Evolutionary conservation across 805 yeast genomes (phyloP), one percentile per base, ranked within the genome.

Genomic region (Candida peoriensis): DNA sequence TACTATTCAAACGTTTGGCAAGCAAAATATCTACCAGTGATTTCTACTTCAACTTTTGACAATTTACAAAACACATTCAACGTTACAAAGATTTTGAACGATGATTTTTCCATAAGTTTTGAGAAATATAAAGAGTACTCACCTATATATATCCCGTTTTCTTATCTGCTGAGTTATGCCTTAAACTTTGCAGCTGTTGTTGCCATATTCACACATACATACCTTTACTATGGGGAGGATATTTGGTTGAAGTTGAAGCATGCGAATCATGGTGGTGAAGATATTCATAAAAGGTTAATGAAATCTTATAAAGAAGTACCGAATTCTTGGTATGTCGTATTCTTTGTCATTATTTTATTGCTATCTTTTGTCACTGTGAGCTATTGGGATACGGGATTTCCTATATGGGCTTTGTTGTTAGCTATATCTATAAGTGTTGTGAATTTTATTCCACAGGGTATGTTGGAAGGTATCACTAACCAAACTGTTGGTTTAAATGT

Each of bases 301-400:
- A 51, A 46, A 28, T 61, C 55, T 34, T 80, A 81, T 53, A 68
- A 68, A 23, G 86, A 81, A 42, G 85, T 78, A 15, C 93, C 93
- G 1, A 82, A 77, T 45, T 76, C 57, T 68, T 34, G 50, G 60
- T 34, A 64, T 66, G 67, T 34, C 4, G 35, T 42, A 5, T 28
- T 56, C 10, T 58, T 54, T 30, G 50, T 55, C 6, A 33, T 55
- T 15, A 47, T 45, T 33, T 26, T 55, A 5, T 59, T 50, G 3
- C 27, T 57, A n/a, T 55, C 60, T 1, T 57, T 56, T 28, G 56
- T 55, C 6, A 46, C 60, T 4, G 54, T 59, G 12, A 53, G 58
- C 34, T 47, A 48, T 8, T 63, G 62, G 50, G 61, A 68, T 24
- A 63, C 74, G 1, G 76, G 72, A 34, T 68, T 78, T 5, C 82